Evolutionary conservation across 2,329 filamentous ascomycete genomes (phyloP).

Genomic region (Sporothrix pseudoabietina): DNA sequence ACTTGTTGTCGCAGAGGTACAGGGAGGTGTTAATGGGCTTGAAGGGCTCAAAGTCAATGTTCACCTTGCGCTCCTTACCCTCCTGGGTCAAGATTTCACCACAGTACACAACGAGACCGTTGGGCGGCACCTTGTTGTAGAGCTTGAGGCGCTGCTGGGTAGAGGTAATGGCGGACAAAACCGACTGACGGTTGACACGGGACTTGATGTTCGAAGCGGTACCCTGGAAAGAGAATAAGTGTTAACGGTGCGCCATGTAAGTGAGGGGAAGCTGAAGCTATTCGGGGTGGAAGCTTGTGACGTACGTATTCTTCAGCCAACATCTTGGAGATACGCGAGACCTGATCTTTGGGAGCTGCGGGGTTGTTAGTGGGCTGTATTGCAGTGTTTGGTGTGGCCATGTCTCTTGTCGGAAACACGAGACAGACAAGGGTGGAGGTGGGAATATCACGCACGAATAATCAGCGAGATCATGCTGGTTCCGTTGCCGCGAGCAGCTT

Average conservation of each 20-base stretch:
- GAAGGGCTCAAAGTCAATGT: slow-evolving; percentile 99
- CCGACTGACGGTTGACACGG: slow-evolving; percentile 96
- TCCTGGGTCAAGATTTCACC: slow-evolving; percentile 99
- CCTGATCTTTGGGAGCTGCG: slow-evolving; percentile 83
- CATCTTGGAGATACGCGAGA: slow-evolving; percentile 97
- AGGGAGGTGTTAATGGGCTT: slow-evolving; percentile 99
- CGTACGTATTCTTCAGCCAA: slow-evolving; percentile 99
- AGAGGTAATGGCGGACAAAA: slow-evolving; percentile 96
- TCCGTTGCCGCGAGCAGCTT: slow-evolving; percentile 95
- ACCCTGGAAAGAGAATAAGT: slow-evolving; percentile 58
- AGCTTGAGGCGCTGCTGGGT: slow-evolving; percentile 99
- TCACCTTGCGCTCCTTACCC: slow-evolving; percentile 99
- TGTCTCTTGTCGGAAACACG: background rate
- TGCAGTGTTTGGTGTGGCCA: background rate
- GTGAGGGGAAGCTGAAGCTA: slow-evolving; percentile 18
- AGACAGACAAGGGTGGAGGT: background rate
- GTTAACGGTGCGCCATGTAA: slow-evolving; percentile 36
- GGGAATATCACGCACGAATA: slow-evolving; percentile 69
- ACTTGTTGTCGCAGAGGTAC: slow-evolving; percentile 99
- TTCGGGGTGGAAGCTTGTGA: slow-evolving; percentile 37
- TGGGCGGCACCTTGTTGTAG: slow-evolving; percentile 98
- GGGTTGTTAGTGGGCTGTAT: slow-evolving; percentile 20
- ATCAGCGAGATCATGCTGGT: slow-evolving; percentile 99
- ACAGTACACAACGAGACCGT: slow-evolving; percentile 97
- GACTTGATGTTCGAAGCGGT: slow-evolving; percentile 99